These are phyloP conservation scores for Dimargaris verticillata DNA, from an alignment of 192 early-diverging fungal species.

Conservation along the genomic window DNA sequence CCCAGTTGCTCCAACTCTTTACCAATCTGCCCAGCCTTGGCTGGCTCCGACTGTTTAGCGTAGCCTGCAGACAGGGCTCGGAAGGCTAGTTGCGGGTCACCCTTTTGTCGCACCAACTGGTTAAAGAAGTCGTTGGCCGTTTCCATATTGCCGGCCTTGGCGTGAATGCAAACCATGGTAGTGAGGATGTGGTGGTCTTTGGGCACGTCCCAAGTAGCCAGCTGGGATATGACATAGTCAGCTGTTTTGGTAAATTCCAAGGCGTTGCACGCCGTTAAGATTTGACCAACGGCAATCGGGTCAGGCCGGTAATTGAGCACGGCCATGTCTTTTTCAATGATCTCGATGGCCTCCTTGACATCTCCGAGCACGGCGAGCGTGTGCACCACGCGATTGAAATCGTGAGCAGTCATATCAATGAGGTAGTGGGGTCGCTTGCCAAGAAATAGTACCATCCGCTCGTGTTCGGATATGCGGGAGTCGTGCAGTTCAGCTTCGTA, in stretches of 20 bases:
- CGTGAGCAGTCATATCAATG: background rate
- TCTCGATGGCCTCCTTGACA: background rate
- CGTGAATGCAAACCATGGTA: background rate
- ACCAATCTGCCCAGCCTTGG: too few species aligned
- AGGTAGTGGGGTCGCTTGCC: background rate
- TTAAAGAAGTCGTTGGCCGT: background rate
- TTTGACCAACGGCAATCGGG: background rate
- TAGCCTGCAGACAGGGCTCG: background rate
- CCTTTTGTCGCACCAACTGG: background rate
- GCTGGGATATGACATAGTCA: background rate
- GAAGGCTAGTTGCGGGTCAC: background rate
- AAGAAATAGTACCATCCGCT: background rate
- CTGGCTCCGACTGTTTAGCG: too few species aligned
- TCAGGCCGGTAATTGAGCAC: background rate
- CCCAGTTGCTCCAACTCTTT: too few species aligned
- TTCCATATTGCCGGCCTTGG: background rate
- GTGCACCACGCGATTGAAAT: conserved; percentile 1
- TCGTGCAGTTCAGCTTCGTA: background rate
- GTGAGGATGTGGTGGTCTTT: background rate
- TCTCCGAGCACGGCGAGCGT: background rate
- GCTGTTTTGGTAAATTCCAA: background rate
- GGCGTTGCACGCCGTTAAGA: background rate
- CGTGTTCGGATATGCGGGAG: background rate
- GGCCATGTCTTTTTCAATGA: background rate
- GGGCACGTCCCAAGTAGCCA: background rate